Evolutionary conservation across 1,284 basidiomycete species (phyloP), one percentile per base, ranked within the genome.

Genomic region (Cutaneotrichosporon curvatum): DNA sequence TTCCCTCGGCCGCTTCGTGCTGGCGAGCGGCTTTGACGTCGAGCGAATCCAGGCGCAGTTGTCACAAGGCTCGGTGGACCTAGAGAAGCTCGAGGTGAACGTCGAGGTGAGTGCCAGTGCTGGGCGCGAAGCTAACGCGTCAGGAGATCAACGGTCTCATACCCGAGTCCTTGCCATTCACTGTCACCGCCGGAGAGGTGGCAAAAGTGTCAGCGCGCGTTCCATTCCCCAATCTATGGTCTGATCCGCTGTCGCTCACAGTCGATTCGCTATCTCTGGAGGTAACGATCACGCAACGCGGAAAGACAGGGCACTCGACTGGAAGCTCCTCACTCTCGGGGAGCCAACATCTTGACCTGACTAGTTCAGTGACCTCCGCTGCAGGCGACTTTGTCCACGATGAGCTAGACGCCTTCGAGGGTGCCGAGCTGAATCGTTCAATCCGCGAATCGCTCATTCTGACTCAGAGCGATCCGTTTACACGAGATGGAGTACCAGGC

Each of bases 21-120:
- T 84, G 61, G 85, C 85, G 20, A 88, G 87, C 11, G 87, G 91
- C 60, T 79, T 96, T 49, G 87, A 95, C 70, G 76, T 81, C 41
- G 79, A 84, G 48, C 82, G 90, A 68, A 84, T 96, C 61, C 89
- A 95, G 61, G 87, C 89, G 20, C 89, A 94, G 68, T 84, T 96
- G 58, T 84, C 86, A 8, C 85, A 83, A 37, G 92, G 92, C 14
- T 83, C 80, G 62, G 81, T 96, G 14, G 86, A 91, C 70, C 78
- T 96, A 23, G 83, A 83, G 53, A 81, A 88, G 57, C 74, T 96
- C 37, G 81, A 89, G 66, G 73, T 96, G 35, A 81, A 91, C 64
- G 76, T 78, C 38, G 74, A 81, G 61, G 90, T 85, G 60, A 68
- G 22, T 15, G 3, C 20, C 4, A 18, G 4, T 25, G 9, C 16